A percentile compares a stretch with the other conserved stretches of the same genome.
Conservation (phyloP, 2,329 filamentous ascomycete species). For the Aspergillus melleus region DNA sequence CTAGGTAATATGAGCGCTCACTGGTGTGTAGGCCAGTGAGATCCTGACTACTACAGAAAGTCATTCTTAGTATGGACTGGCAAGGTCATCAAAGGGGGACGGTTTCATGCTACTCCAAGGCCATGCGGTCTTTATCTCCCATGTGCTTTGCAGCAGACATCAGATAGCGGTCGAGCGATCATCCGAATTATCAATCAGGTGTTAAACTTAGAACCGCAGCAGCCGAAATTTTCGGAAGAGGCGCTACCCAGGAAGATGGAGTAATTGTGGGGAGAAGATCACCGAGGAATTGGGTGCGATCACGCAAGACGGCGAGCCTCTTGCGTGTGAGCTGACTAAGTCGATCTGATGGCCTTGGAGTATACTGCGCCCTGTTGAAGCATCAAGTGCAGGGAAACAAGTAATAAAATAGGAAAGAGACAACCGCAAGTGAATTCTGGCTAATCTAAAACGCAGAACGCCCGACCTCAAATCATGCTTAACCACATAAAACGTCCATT, state of each 20-base stretch:
- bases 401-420: neutral
- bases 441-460: conserved; percentile 8
- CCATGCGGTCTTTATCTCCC: neutral
- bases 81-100: neutral
- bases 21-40: neutral
- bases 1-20: neutral
- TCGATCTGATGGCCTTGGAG: neutral
- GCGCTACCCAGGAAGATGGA: neutral
- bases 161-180: neutral
- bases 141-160: too few relatives aligned
- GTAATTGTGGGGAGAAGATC: neutral
- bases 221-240: too few relatives aligned
- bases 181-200: neutral
- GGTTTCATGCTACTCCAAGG: neutral
- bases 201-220: too few relatives aligned
- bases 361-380: neutral
- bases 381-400: neutral
- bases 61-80: neutral
- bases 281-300: conserved; percentile 25
- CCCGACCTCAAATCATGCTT: conserved; percentile 12
- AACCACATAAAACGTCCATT: conserved; percentile 4
- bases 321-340: conserved; percentile 12
- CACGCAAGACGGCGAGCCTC: conserved; percentile 28
- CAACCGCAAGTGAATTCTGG: neutral
- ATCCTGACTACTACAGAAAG: neutral